Evolutionary conservation across 257 asterid species (phyloP).

Genomic region (Solanum pinnatisectum): DNA sequence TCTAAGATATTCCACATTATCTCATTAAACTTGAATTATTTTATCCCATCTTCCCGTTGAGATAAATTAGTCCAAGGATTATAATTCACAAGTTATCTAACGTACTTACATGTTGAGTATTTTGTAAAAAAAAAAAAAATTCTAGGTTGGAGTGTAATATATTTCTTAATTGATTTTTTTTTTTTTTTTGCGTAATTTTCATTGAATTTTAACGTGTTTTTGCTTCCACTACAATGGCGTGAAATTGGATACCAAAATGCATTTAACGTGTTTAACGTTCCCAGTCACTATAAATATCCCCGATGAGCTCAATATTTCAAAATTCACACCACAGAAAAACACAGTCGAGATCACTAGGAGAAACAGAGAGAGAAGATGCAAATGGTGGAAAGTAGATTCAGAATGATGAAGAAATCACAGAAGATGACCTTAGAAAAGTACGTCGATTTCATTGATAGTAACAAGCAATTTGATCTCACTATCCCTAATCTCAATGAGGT

Average conservation of each 20-base stretch:
- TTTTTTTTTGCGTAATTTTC: neutral
- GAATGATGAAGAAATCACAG: neutral
- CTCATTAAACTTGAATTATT: neutral
- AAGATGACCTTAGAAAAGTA: conserved; percentile 17
- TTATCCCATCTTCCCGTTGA: too few species aligned
- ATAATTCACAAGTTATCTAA: too few species aligned
- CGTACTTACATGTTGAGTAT: too few species aligned
- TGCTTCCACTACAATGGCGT: neutral
- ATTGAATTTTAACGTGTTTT: neutral
- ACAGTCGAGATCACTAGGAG: neutral
- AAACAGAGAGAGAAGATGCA: neutral
- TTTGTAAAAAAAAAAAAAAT: too few species aligned
- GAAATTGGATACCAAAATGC: neutral
- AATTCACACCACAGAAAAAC: neutral
- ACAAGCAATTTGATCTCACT: conserved; percentile 11
- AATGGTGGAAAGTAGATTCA: neutral
- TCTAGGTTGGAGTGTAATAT: too few species aligned
- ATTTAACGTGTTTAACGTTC: neutral
- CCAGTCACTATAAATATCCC: neutral
- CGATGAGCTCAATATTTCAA: neutral
- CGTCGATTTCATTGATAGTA: conserved; percentile 5
- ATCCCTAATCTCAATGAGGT: conserved; percentile 5
- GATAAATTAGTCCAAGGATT: too few species aligned
- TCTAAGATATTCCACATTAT: too few species aligned
- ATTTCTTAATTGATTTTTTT: too few species aligned